Evolutionary conservation across 1,284 basidiomycete species (phyloP).

Genomic region (Cerioporus squamosus): DNA sequence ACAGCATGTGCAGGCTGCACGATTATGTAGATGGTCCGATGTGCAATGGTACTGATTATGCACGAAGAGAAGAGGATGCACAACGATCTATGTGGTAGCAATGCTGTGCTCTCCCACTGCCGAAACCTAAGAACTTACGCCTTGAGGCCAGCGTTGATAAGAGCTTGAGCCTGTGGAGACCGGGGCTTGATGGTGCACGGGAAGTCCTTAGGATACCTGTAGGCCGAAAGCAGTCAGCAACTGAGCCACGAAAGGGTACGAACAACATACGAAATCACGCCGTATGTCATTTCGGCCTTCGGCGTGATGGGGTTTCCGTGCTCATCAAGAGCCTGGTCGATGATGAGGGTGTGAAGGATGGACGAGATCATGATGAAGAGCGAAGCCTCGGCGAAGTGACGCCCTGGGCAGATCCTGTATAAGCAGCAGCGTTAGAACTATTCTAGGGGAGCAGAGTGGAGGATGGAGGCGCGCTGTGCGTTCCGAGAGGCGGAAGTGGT

Average conservation of each 20-base stretch:
- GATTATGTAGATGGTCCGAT: no score
- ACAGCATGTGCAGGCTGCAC: no score
- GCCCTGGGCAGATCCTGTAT: conserved; percentile 29
- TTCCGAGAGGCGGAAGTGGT: no score
- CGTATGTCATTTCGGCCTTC: conserved; percentile 6
- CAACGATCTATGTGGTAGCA: no score
- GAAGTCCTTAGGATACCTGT: conserved; percentile 5
- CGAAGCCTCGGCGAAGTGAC: conserved; percentile 23
- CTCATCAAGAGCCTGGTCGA: conserved; percentile 1
- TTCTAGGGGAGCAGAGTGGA: background rate
- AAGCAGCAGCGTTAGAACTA: background rate
- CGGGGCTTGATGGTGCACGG: conserved; percentile 7
- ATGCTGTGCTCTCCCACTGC: no score
- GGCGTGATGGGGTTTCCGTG: conserved; percentile 3
- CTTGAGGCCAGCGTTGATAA: background rate
- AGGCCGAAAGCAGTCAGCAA: background rate
- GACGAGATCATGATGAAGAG: conserved; percentile 17
- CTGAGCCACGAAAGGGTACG: no score
- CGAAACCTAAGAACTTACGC: no score
- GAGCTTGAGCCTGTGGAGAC: background rate
- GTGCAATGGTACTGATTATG: no score
- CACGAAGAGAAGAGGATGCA: no score
- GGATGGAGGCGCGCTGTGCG: background rate
- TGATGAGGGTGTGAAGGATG: conserved; percentile 13
- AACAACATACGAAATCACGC: conserved; percentile 3